Conservation (phyloP, 2,329 filamentous ascomycete species). For the Atkinsonella texensis region DNA sequence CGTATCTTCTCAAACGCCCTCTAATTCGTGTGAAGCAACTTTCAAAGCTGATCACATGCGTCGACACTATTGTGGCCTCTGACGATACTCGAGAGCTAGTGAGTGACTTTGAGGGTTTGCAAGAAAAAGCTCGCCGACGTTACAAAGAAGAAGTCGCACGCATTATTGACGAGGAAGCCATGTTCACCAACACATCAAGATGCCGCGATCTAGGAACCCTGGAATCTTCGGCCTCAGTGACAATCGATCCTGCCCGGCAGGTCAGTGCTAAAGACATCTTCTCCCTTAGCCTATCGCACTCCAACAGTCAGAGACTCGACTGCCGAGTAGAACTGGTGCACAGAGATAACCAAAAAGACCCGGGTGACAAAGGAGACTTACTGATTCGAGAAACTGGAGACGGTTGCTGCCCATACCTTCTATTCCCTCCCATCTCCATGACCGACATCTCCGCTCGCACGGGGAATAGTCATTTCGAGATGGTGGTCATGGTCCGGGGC, state of each 20-base stretch:
- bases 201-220: constrained; percentile 70
- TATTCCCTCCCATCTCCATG: constrained; percentile 79
- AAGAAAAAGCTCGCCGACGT: constrained; percentile 60
- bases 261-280: constrained; percentile 88
- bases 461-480: constrained; percentile 56
- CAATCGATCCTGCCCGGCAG: constrained; percentile 64
- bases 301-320: constrained; percentile 77
- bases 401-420: constrained; percentile 60
- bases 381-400: constrained; percentile 83
- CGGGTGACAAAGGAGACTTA: constrained; percentile 65
- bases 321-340: constrained; percentile 82
- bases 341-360: constrained; percentile 62
- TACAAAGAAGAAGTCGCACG: constrained; percentile 58
- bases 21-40: constrained; percentile 81
- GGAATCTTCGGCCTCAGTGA: constrained; percentile 54
- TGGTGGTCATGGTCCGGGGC: constrained; percentile 81
- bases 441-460: constrained; percentile 66
- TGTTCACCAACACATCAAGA: constrained; percentile 68
- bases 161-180: constrained; percentile 71
- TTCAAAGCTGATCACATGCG: constrained; percentile 65
- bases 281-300: constrained; percentile 72
- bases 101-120: constrained; percentile 54
- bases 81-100: constrained; percentile 30
- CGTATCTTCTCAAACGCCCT: constrained; percentile 81
- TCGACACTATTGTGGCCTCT: constrained; percentile 42